Conservation (phyloP, 2,329 filamentous ascomycete genomes). For the Xylaria sp. region DNA sequence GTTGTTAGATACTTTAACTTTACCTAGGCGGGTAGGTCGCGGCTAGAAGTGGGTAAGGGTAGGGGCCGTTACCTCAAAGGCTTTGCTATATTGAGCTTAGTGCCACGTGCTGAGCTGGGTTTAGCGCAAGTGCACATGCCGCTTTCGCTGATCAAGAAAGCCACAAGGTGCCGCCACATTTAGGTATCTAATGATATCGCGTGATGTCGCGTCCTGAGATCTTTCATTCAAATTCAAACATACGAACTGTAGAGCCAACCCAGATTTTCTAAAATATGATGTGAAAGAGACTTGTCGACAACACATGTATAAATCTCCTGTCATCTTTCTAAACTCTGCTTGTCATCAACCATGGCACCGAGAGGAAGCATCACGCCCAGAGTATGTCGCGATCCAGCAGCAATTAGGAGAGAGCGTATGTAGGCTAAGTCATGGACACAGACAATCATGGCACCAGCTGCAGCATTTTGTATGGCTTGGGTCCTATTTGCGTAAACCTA, state of each 20-base stretch:
- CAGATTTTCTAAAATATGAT: conserved; percentile 2
- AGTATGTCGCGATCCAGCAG: conserved; percentile 15
- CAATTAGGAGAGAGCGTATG: neutral
- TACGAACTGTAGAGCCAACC: neutral
- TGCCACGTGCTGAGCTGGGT: too few relatives aligned
- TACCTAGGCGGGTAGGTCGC: neutral
- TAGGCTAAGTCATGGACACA: conserved; percentile 16
- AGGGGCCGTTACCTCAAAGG: neutral
- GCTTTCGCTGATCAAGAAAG: too few relatives aligned
- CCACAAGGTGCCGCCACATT: too few relatives aligned
- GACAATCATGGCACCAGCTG: conserved; percentile 37
- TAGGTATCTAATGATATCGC: too few relatives aligned
- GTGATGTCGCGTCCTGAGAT: too few relatives aligned
- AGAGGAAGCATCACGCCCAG: conserved; percentile 36
- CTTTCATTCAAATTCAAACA: neutral
- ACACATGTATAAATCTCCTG: neutral
- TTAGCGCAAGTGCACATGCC: too few relatives aligned
- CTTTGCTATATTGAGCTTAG: too few relatives aligned
- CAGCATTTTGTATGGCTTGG: conserved; percentile 39
- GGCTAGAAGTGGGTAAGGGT: conserved; percentile 2
- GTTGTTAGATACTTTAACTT: neutral
- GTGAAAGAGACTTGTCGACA: neutral
- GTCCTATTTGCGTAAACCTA: conserved; percentile 35
- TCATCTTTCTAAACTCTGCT: neutral
- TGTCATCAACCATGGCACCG: conserved; percentile 28